Conservation (phyloP, 2,329 filamentous ascomycete species). For the Aspergillus flavus region DNA sequence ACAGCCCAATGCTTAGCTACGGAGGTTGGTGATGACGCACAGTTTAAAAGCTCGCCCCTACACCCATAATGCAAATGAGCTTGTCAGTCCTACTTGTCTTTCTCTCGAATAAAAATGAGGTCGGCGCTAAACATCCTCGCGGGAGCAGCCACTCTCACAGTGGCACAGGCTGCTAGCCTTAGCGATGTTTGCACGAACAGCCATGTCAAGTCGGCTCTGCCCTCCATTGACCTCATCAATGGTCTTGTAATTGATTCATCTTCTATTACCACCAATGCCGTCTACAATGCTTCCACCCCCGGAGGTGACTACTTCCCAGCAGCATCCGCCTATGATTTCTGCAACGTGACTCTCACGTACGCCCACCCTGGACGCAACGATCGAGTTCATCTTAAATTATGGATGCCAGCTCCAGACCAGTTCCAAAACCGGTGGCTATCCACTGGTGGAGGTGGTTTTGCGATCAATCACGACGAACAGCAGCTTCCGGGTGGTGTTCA, state of each 20-base stretch:
- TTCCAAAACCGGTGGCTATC: conserved; percentile 53
- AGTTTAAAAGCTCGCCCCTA: background rate
- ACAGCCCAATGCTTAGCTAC: background rate
- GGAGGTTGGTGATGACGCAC: background rate
- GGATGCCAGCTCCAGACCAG: conserved; percentile 45
- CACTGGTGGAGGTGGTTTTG: conserved; percentile 51
- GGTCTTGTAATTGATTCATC: background rate
- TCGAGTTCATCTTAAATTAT: conserved; percentile 43
- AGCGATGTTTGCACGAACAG: background rate
- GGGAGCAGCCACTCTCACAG: background rate
- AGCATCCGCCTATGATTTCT: conserved; percentile 32
- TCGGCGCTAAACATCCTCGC: background rate
- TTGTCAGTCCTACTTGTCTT: background rate
- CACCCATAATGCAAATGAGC: background rate
- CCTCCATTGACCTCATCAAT: background rate
- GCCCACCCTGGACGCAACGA: conserved; percentile 46
- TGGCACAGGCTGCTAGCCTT: background rate
- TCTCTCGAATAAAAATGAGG: background rate
- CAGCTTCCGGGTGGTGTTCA: conserved; percentile 39
- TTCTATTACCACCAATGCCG: background rate
- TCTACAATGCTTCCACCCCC: background rate
- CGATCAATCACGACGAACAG: conserved; percentile 38
- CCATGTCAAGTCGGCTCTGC: background rate
- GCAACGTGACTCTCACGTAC: conserved; percentile 53
- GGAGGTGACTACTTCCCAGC: conserved; percentile 14